Conservation (phyloP, 805 yeast species). For the Schwanniomyces pseudopolymorphus region DNA sequence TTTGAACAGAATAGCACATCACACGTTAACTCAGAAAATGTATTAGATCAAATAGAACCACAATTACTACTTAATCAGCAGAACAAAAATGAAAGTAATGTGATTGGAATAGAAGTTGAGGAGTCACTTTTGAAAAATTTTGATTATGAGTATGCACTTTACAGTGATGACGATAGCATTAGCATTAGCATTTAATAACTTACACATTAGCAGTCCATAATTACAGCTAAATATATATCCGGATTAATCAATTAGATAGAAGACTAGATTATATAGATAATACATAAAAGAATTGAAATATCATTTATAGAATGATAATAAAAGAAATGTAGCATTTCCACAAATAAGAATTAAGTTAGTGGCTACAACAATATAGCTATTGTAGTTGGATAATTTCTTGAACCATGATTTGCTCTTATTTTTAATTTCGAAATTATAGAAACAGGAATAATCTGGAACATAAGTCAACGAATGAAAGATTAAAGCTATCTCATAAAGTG, state of each 20-base stretch:
- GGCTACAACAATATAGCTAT: neutral
- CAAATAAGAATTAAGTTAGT: constrained; percentile 2
- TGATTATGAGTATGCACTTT: constrained; percentile 8
- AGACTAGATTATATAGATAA: neutral
- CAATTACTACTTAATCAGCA: neutral
- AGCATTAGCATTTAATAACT: neutral
- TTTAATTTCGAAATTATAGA: constrained; percentile 8
- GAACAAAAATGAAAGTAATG: constrained; percentile 2
- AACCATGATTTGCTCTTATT: neutral
- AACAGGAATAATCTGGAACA: constrained; percentile 10
- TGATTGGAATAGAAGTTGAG: neutral
- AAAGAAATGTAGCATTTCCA: constrained; percentile 1
- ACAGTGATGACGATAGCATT: constrained; percentile 1
- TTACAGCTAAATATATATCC: neutral
- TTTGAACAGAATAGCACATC: neutral
- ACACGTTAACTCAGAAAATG: neutral
- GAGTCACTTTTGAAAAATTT: constrained; percentile 3
- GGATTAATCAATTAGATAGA: neutral
- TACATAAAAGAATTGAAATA: neutral
- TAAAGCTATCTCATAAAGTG: constrained; percentile 26
- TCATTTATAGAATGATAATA: neutral
- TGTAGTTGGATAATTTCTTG: neutral
- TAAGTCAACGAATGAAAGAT: constrained; percentile 10
- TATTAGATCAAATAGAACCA: neutral
- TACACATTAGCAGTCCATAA: neutral